Evolutionary conservation across 306 rosid genomes (phyloP), one percentile per base, ranked within the genome.

Genomic region (Oemleria cerasiformis): DNA sequence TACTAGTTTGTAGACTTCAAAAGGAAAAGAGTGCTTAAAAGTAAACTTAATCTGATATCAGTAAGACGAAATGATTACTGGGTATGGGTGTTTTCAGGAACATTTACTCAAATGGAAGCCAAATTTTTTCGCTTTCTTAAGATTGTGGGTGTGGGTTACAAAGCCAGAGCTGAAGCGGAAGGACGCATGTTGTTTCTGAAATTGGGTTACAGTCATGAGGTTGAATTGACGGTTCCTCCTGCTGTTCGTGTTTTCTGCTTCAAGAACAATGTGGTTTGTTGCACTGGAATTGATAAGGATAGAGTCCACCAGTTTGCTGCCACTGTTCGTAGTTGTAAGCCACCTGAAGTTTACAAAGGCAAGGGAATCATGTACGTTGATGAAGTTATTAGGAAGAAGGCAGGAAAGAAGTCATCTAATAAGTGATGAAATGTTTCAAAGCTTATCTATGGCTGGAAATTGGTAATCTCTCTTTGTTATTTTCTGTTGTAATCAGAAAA

Each of bases 281-380:
- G 98, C 83, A 88, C 96, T 6, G 98, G 98, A 21, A 82, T 89
- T 38, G 96, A 92, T 83, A 89, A 92, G 75, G 81, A 85, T 42
- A 86, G 96, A 74, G 96, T 92, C 42, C 96, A 90, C 75, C 98
- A 88, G 78, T 88, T 90, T 78, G 96, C 96, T 5, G 90, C 95
- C 3, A 81, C 92, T 3, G 92, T 88, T 50, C 96, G 96, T 19
- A 81, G 79, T 70, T 90, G 96, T 74, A 90, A 88, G 88, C 92
- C 96, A 1, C 98, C 96, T 0, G 98, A 92, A 67, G 96, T 85
- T 43, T 92, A 92, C 87, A 92, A 92, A 85, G 96, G 98, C 78
- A 92, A 92, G 76, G 98, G 98, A 10, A 92, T 92, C 20, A 85
- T 90, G 98, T 92, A 90, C 73, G 72, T 70, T 34, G 96, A 88